Evolutionary conservation across 805 yeast genomes (phyloP), one percentile per base, ranked within the genome.

Genomic region (Teunomyces aglyptinius): DNA sequence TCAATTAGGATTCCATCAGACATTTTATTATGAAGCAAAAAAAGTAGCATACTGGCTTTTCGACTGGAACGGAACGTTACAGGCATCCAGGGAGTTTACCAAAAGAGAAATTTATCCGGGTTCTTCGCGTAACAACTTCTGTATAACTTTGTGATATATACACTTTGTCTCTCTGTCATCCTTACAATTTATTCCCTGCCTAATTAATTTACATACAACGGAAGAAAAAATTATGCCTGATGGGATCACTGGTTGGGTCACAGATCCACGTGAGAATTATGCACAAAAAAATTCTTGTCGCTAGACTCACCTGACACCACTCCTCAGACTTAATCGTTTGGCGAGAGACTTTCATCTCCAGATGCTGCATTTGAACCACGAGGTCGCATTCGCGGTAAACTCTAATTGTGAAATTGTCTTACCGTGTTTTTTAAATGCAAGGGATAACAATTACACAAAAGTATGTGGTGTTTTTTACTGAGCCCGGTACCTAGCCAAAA

Each of bases 1-100:
- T 0, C 55, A 71, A 6, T 65, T 89, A n/a, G 97, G 97, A 0
- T 89, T 81, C 51, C 50, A 47, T 6, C 49, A 70, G 29, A 42
- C 73, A 4, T 59, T 70, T 40, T 70, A 73, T 47, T 79, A 85
- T 51, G 80, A 79, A 45, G 82, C 96, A 0, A 73, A 76, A 42
- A 90, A 90, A 57, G 73, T 90, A 11, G 85, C 82, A 1, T 91
- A 91, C 59, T 78, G 89, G 81, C 70, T 89, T 12, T 81, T 77
- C 53, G 68, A 73, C 45, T 80, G 83, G 79, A 50, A 51, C 15
- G 77, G 77, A 1, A 54, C 53, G 24, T 40, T 41, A 6, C 16
- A 24, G 2, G 38, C 29, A n/a, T 50, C 28, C 2, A 51, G 46
- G 4, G 51, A 42, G 12, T 50, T 70, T 31, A 55, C 53, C 1